A percentile compares a stretch with the other conserved stretches of the same genome.
Evolutionary conservation across 2,329 filamentous ascomycete genomes (phyloP).

Genomic region (Apiospora malaysiana): DNA sequence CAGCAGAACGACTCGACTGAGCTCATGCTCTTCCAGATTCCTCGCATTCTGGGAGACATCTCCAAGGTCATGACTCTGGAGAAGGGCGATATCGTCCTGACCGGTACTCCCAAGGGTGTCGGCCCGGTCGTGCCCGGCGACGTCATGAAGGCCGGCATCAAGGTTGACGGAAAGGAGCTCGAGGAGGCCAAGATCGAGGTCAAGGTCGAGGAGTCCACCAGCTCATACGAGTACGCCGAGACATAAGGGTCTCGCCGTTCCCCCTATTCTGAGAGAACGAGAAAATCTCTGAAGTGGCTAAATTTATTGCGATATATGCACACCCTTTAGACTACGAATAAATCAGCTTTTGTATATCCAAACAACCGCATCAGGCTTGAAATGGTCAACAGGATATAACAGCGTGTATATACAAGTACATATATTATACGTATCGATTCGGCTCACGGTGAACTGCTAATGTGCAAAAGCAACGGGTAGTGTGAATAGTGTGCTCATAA

Average conservation of each 20-base stretch:
- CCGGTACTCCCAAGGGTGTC: slow-evolving; percentile 97
- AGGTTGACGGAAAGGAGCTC: slow-evolving; percentile 80
- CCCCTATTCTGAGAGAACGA: not conserved
- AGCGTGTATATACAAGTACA: not conserved
- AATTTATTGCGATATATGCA: not conserved
- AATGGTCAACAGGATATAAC: not conserved
- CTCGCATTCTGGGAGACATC: slow-evolving; percentile 86
- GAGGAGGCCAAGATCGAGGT: slow-evolving; percentile 87
- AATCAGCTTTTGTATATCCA: not conserved
- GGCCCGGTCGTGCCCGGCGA: slow-evolving; percentile 86
- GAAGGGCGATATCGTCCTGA: slow-evolving; percentile 89
- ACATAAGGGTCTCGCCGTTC: slow-evolving; percentile 53
- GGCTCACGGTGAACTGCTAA: not conserved
- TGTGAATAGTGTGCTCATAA: not conserved
- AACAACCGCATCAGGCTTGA: not conserved
- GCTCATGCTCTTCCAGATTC: slow-evolving; percentile 92
- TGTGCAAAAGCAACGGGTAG: not conserved
- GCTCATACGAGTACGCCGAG: slow-evolving; percentile 78
- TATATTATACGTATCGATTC: not conserved
- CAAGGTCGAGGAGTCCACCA: slow-evolving; percentile 77
- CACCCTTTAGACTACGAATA: not conserved
- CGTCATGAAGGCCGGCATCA: slow-evolving; percentile 83
- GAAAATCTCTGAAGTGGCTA: not conserved
- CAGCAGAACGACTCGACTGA: slow-evolving; percentile 89
- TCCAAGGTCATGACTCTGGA: slow-evolving; percentile 94